phyloP scores from a whole-genome alignment of 2,329 filamentous ascomycete species.

The Thielaviopsis ethacetica region DNA sequence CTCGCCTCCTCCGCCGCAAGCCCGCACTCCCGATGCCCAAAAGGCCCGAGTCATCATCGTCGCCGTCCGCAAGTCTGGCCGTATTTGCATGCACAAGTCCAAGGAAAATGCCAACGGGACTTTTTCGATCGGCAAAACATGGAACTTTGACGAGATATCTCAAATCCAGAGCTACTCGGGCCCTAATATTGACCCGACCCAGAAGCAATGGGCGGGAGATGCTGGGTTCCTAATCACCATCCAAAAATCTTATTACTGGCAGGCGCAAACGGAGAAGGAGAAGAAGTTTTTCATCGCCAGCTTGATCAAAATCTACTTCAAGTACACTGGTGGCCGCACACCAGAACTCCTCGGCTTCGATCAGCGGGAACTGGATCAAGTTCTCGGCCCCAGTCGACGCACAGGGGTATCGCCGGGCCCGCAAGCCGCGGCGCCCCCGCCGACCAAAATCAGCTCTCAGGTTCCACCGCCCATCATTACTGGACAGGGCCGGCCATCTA shows the following conservation, averaged over 20 bases:
- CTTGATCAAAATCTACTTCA: slow-evolving; percentile 87
- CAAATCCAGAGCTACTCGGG: slow-evolving; percentile 69
- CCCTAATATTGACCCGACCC: slow-evolving; percentile 35
- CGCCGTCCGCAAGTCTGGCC: slow-evolving; percentile 77
- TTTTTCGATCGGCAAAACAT: slow-evolving; percentile 97
- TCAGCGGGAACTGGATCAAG: slow-evolving; percentile 56
- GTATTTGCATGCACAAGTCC: slow-evolving; percentile 91
- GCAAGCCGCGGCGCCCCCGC: slow-evolving; percentile 18
- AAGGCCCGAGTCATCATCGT: slow-evolving; percentile 88
- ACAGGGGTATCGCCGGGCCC: slow-evolving; percentile 7
- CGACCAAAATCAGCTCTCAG: slow-evolving; percentile 2
- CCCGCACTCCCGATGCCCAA: slow-evolving; percentile 53
- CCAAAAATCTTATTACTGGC: slow-evolving; percentile 93
- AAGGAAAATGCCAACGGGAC: slow-evolving; percentile 86
- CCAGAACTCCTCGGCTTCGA: slow-evolving; percentile 76
- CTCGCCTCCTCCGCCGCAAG: slow-evolving; percentile 64
- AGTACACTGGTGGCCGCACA: slow-evolving; percentile 77
- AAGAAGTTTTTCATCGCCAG: slow-evolving; percentile 98
- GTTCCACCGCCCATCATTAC: slow-evolving; percentile 6
- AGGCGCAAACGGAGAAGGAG: slow-evolving; percentile 82
- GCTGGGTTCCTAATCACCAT: slow-evolving; percentile 78
- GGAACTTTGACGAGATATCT: slow-evolving; percentile 82
- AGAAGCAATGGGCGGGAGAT: slow-evolving; percentile 64
- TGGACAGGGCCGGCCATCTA: slow-evolving; percentile 7
- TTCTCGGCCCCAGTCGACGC: slow-evolving; percentile 41